Percentiles rank a stretch among this genome's conserved stretches.
phyloP scores from a whole-genome alignment of 495 filamentous ascomycete genomes.

The Hypoxylon cercidicola region DNA sequence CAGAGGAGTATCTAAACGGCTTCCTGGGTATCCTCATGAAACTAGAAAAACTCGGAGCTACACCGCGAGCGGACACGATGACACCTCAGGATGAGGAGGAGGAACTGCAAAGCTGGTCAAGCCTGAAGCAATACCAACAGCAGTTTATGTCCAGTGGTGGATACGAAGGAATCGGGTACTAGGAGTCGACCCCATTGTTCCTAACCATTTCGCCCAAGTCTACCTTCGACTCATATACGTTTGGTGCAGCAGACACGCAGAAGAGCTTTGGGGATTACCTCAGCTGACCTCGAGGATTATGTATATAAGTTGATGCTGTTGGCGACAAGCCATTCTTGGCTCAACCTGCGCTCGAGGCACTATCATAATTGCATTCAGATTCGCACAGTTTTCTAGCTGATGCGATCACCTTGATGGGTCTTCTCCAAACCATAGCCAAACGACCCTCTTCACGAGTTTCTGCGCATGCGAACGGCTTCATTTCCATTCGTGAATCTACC shows the following conservation, averaged over 20 bases:
- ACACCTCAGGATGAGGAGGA: conserved; percentile 72
- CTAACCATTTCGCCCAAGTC: no score
- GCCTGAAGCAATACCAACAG: conserved; percentile 76
- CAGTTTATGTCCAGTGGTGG: conserved; percentile 75
- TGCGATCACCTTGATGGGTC: neutral
- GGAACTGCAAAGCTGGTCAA: conserved; percentile 77
- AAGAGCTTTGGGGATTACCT: no score
- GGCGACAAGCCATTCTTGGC: no score
- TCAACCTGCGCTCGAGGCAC: no score
- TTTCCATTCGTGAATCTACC: neutral
- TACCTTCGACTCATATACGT: no score
- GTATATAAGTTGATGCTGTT: no score
- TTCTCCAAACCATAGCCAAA: neutral
- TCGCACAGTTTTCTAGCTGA: no score
- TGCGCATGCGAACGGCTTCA: neutral
- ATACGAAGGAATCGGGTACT: conserved; percentile 46
- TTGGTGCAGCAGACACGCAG: no score
- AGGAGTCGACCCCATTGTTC: no score
- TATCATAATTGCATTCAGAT: no score
- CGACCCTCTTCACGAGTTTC: neutral
- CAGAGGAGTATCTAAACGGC: conserved; percentile 70
- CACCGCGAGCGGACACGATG: conserved; percentile 42
- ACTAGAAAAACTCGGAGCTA: conserved; percentile 66
- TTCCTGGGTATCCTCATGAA: conserved; percentile 78
- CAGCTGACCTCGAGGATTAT: neutral